These are phyloP conservation scores for Xylariaceae sp. DNA, from an alignment of 2,329 filamentous ascomycete species.

Conservation along the genomic window DNA sequence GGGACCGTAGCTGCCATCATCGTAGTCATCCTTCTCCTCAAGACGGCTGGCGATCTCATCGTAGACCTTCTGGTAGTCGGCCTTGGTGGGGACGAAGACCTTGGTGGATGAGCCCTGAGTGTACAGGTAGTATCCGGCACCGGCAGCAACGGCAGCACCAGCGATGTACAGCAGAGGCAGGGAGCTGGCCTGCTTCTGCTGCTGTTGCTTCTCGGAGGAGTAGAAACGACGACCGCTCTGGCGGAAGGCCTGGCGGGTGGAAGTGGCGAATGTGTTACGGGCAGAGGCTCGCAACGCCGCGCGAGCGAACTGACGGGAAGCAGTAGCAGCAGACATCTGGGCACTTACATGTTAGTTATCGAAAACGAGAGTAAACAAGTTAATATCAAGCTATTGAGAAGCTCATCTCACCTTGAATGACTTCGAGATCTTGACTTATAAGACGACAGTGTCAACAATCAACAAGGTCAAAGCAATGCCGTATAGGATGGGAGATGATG, in stretches of 20 bases:
- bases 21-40: slow-evolving; percentile 89
- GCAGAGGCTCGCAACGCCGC: slow-evolving; percentile 54
- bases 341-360: slow-evolving; percentile 9
- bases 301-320: slow-evolving; percentile 49
- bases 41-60: slow-evolving; percentile 73
- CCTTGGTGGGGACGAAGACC: slow-evolving; percentile 67
- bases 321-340: slow-evolving; percentile 43
- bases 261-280: slow-evolving; percentile 54
- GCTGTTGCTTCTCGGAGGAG: slow-evolving; percentile 62
- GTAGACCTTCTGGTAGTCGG: slow-evolving; percentile 95
- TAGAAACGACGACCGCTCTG: slow-evolving; percentile 73
- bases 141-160: slow-evolving; percentile 55
- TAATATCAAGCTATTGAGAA: no score
- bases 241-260: slow-evolving; percentile 64
- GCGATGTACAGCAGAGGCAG: slow-evolving; percentile 51
- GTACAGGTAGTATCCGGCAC: slow-evolving; percentile 63
- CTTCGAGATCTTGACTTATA: background rate
- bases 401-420: slow-evolving; percentile 6
- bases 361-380: background rate
- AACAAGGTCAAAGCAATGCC: background rate
- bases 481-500: background rate
- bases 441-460: background rate
- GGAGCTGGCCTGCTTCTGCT: slow-evolving; percentile 49
- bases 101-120: slow-evolving; percentile 48
- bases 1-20: slow-evolving; percentile 92